Percentiles rank a stretch among this genome's conserved stretches.
These are phyloP conservation scores for Lactifluus piperatus DNA, from an alignment of 768 basidiomycete genomes.

Conservation along the genomic window DNA sequence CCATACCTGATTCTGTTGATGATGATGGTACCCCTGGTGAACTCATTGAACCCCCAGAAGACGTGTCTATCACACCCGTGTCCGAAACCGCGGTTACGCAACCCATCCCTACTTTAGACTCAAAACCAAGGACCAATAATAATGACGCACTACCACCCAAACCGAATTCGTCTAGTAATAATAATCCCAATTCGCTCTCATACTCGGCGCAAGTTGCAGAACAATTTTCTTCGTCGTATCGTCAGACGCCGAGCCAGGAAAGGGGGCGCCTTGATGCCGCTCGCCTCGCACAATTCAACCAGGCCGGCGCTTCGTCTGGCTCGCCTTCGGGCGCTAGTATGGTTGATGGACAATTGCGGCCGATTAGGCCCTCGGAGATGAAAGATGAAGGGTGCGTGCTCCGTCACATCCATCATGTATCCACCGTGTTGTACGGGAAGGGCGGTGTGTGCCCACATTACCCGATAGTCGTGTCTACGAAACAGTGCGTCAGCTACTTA, in stretches of 20 bases:
- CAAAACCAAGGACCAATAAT: neutral
- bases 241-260: conserved; percentile 58
- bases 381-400: conserved; percentile 95
- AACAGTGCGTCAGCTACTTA: conserved; percentile 13
- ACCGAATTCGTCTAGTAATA: neutral
- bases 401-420: conserved; percentile 1
- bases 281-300: conserved; percentile 10
- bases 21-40: neutral
- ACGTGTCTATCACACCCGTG: neutral
- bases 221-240: conserved; percentile 54
- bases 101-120: conserved; percentile 9
- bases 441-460: neutral
- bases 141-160: conserved; percentile 13
- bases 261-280: conserved; percentile 33
- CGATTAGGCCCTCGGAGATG: conserved; percentile 81
- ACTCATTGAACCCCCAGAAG: conserved; percentile 9
- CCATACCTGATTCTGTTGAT: neutral
- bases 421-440: neutral
- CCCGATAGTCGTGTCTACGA: conserved; percentile 1
- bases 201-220: conserved; percentile 59
- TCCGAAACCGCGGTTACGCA: neutral
- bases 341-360: conserved; percentile 30
- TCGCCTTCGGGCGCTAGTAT: neutral
- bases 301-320: conserved; percentile 1
- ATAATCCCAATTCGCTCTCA: conserved; percentile 31